These are phyloP conservation scores for Davidsoniella neocaledoniae DNA, from an alignment of 2,329 filamentous ascomycete genomes.

Conservation along the genomic window DNA sequence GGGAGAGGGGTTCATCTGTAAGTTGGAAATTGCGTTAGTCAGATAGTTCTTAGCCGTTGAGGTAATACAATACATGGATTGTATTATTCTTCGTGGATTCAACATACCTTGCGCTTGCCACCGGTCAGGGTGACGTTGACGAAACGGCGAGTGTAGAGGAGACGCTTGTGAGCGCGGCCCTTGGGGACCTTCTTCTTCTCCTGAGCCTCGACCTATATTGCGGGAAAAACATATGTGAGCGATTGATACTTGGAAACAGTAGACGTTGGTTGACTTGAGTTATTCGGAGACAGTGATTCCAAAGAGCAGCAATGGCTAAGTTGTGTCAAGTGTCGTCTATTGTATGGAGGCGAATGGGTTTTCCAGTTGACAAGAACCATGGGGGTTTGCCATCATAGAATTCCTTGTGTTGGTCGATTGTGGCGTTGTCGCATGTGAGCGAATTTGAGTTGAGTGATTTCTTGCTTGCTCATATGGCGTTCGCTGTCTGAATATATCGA, in stretches of 20 bases:
- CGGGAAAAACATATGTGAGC: not conserved
- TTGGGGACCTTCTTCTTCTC: slow-evolving; percentile 97
- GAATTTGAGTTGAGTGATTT: not conserved
- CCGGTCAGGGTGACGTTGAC: slow-evolving; percentile 95
- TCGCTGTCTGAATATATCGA: too few species aligned
- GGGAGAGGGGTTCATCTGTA: slow-evolving; percentile 27
- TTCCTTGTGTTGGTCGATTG: not conserved
- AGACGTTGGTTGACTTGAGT: not conserved
- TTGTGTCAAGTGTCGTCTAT: too few species aligned
- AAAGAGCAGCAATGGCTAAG: too few species aligned
- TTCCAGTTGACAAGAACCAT: too few species aligned
- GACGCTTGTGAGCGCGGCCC: slow-evolving; percentile 93
- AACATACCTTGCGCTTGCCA: slow-evolving; percentile 84
- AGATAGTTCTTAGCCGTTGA: not conserved
- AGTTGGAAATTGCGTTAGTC: not conserved
- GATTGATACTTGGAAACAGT: not conserved
- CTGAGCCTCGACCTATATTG: slow-evolving; percentile 57
- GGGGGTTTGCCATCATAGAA: too few species aligned
- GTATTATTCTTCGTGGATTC: not conserved
- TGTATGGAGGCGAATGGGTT: too few species aligned
- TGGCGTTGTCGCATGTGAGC: not conserved
- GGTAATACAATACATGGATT: not conserved
- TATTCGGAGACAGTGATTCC: too few species aligned
- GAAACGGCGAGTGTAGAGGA: slow-evolving; percentile 92
- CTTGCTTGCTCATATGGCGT: not conserved